Conservation (phyloP, 2,329 filamentous ascomycete genomes). For the Pezicula carpinea region DNA sequence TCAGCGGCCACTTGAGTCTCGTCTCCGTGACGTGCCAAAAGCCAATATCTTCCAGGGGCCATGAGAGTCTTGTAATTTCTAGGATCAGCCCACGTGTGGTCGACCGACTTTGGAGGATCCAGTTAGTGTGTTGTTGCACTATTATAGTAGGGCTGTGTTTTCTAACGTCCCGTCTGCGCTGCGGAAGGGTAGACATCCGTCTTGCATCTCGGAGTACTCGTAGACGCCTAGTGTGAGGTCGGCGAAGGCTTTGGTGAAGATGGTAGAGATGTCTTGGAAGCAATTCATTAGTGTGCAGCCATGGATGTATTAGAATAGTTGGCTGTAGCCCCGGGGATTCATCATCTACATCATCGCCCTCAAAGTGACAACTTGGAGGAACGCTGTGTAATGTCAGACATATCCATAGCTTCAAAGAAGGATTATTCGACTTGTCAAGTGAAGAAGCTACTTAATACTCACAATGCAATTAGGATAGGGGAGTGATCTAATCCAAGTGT, state of each 20-base stretch:
- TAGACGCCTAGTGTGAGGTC: conserved; percentile 17
- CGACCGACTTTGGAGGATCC: not conserved
- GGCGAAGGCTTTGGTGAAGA: conserved; percentile 5
- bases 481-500: conserved; percentile 22
- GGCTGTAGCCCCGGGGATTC: conserved; percentile 40
- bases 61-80: not conserved
- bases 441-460: not conserved
- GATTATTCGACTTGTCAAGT: no score
- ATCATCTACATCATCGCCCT: conserved; percentile 45
- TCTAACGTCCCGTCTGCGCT: not conserved
- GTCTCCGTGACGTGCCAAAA: conserved; percentile 29
- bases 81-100: conserved; percentile 13
- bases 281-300: conserved; percentile 33
- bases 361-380: conserved; percentile 44
- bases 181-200: conserved; percentile 5
- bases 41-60: conserved; percentile 5
- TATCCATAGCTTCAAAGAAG: not conserved
- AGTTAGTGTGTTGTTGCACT: not conserved
- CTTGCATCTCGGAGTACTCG: conserved; percentile 28
- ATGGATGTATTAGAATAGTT: conserved; percentile 46
- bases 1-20: conserved; percentile 43
- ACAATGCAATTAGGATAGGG: conserved; percentile 18
- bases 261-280: conserved; percentile 2
- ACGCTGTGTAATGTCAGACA: not conserved
- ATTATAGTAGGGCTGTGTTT: not conserved